phyloP scores from a whole-genome alignment of 1,139 yeast genomes.

The Suhomyces terraborum region DNA sequence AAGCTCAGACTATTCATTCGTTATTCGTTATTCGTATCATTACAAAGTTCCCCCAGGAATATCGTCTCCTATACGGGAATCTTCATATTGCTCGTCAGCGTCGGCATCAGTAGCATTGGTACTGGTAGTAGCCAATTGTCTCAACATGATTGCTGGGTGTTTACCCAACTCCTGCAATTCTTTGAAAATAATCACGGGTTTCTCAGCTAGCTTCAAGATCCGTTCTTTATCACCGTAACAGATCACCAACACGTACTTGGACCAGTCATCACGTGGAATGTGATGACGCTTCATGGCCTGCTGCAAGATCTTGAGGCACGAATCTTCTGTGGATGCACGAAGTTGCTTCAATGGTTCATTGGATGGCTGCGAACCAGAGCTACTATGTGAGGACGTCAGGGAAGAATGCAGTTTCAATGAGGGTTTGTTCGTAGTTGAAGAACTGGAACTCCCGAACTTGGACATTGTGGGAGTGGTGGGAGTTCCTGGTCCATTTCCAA shows the following conservation, averaged over 20 bases:
- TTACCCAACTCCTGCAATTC: constrained; percentile 85
- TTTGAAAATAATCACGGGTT: constrained; percentile 86
- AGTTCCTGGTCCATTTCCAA: constrained; percentile 11
- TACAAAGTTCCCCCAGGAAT: constrained; percentile 59
- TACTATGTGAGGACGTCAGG: constrained; percentile 17
- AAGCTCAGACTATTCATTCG: neutral
- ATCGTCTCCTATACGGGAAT: constrained; percentile 47
- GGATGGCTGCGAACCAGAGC: constrained; percentile 12
- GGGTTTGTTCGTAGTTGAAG: constrained; percentile 15
- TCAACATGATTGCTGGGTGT: constrained; percentile 90
- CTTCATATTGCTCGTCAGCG: constrained; percentile 38
- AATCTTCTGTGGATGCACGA: constrained; percentile 87
- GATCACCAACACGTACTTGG: constrained; percentile 83
- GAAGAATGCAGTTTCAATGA: constrained; percentile 20
- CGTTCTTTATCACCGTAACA: constrained; percentile 92
- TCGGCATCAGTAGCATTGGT: constrained; percentile 39
- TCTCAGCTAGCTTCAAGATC: constrained; percentile 78
- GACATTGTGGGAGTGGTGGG: constrained; percentile 15
- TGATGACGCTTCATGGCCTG: constrained; percentile 89
- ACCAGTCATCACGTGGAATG: constrained; percentile 80
- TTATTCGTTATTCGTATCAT: constrained; percentile 6
- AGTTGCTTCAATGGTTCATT: constrained; percentile 81
- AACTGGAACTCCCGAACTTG: constrained; percentile 8
- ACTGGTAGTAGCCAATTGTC: constrained; percentile 62
- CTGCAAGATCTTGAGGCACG: constrained; percentile 85